These are phyloP conservation scores for Trichomonas tenax DNA, from an alignment of 208 protist genomes.

Conservation along the genomic window DNA sequence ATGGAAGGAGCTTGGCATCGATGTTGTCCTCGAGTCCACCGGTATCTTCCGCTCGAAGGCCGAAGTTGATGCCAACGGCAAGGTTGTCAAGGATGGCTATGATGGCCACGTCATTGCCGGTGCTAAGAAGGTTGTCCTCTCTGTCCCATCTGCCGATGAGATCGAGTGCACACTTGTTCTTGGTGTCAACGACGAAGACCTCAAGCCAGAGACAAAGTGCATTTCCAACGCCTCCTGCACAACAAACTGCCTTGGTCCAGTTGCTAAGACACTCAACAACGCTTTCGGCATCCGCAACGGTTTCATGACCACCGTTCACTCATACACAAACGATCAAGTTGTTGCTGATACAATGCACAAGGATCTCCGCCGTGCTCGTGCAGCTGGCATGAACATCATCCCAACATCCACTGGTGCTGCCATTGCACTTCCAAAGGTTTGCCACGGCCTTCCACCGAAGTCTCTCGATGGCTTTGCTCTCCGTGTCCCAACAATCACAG, in stretches of 20 bases:
- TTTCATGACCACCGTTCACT: too few species aligned
- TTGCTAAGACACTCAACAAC: too few species aligned
- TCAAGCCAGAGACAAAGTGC: not conserved
- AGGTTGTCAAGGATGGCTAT: constrained; percentile 37
- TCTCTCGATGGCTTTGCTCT: constrained; percentile 89
- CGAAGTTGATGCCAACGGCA: too few species aligned
- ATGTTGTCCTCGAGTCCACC: too few species aligned
- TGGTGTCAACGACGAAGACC: constrained; percentile 88
- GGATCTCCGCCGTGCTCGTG: constrained; percentile 87
- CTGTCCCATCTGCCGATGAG: constrained; percentile 79
- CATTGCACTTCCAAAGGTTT: constrained; percentile 90
- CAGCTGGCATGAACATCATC: constrained; percentile 87
- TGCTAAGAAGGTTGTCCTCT: constrained; percentile 95
- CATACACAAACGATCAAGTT: constrained; percentile 91
- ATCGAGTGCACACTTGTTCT: constrained; percentile 83
- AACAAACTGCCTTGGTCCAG: constrained; percentile 99
- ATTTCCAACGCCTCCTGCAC: constrained; percentile 82
- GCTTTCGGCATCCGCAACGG: constrained; percentile 86
- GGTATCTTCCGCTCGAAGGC: too few species aligned
- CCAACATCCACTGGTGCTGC: too few species aligned
- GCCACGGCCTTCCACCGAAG: too few species aligned
- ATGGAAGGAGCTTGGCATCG: too few species aligned
- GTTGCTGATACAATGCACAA: constrained; percentile 89
- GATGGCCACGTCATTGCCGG: constrained; percentile 43
- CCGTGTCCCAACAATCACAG: constrained; percentile 87